Evolutionary conservation across 352 stramenopile genomes (phyloP).

Genomic region (Globisporangium viniferum): DNA sequence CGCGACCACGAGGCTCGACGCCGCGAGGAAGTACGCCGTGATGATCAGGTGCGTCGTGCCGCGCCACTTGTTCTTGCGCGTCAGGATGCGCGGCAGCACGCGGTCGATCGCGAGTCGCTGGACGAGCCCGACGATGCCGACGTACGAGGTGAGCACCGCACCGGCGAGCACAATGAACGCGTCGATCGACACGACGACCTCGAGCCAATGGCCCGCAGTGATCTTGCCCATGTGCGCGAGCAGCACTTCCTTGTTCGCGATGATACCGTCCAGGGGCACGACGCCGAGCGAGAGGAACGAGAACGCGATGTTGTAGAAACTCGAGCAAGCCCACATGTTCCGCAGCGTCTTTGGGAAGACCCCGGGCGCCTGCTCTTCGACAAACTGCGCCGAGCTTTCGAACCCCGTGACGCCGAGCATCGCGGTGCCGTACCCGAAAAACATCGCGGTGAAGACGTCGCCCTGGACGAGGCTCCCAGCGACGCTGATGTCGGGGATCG

Average conservation of each 20-base stretch:
- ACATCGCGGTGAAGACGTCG: constrained; percentile 32
- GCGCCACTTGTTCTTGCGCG: constrained; percentile 45
- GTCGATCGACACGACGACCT: constrained; percentile 46
- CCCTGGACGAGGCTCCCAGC: constrained; percentile 23
- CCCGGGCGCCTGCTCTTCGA: constrained; percentile 75
- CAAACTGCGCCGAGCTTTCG: constrained; percentile 79
- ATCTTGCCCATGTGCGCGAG: constrained; percentile 54
- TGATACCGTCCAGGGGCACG: constrained; percentile 60
- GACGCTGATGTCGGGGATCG: constrained; percentile 36
- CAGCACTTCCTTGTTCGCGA: constrained; percentile 39
- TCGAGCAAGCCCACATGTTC: constrained; percentile 77
- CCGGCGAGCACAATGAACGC: constrained; percentile 76
- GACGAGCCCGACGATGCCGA: constrained; percentile 56
- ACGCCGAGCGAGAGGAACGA: constrained; percentile 63
- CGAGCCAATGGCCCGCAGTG: constrained; percentile 23
- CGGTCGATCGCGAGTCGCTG: constrained; percentile 63
- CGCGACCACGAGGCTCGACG: constrained; percentile 45
- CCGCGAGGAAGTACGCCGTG: constrained; percentile 47
- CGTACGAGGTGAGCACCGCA: constrained; percentile 70
- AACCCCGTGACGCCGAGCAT: constrained; percentile 86
- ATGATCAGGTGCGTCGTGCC: constrained; percentile 61
- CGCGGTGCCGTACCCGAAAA: constrained; percentile 56
- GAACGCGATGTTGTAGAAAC: constrained; percentile 79
- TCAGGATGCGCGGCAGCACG: constrained; percentile 33
- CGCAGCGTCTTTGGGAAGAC: constrained; percentile 82